Base-by-base conservation (phyloP, 129 eudicot species). In the Chrysanthemum makinoi region DNA sequence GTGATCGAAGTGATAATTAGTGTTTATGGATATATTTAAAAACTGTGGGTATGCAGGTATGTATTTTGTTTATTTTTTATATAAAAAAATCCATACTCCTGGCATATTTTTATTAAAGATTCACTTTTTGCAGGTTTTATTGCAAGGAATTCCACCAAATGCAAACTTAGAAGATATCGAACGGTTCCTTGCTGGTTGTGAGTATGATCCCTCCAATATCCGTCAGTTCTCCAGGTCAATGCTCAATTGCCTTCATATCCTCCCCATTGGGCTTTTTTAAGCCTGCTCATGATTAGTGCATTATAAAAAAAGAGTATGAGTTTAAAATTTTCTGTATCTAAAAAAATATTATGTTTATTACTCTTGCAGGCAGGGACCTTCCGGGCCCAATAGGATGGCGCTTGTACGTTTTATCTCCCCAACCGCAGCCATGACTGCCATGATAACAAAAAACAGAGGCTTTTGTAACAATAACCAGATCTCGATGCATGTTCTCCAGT, bases 111-210 rank as follows among this genome's bases (percentile, higher is more conserved):
- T 6, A 3, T 15, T 30, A 18, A 15, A 48, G 47, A 35, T 35
- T 66, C 76, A 51, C 60, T 74, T 30, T 52, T 18, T 59, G 39
- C 82, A 91, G 97, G 79, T 91, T 62, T 59, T 91, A 77, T 62
- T 91, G 72, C 78, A 70, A 49, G 96, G 90, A 76, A 59, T 91
- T 51, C 91, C 97, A 22, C 83, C 72, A 44, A 80, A 70, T 79
- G 96, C 91, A 61, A 4, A 30, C 20, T n/a, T 16, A 48, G 96
- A 86, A 16, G 97, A 91, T 70, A 62, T 91, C 39, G 96, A 88
- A 16, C 90, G 93, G 2, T 74, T 91, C 66, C 86, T 91, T 15
- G 70, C 81, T 53, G 97, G 94, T 65, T 84, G 86, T 63, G 85
- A 83, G 62, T 81, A 80, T 61, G 86, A 88, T 74, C 46, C 86